A percentile compares a stretch with the other conserved stretches of the same genome.
phyloP scores from a whole-genome alignment of 225 moss, liverwort and hornwort genomes.

The Polytrichum commune region DNA sequence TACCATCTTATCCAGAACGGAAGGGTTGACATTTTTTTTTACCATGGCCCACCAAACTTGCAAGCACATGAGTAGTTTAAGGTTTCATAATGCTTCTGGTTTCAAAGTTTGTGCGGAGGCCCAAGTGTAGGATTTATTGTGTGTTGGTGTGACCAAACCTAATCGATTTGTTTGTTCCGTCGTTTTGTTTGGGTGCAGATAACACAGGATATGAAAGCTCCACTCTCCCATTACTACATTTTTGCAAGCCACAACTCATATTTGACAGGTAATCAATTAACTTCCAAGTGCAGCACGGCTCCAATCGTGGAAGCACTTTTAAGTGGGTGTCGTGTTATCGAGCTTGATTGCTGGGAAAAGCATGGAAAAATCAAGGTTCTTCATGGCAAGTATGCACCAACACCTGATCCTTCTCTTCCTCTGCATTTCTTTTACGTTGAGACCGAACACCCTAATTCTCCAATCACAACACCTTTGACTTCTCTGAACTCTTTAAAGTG shows the following conservation, averaged over 20 bases:
- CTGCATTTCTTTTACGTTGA: not conserved
- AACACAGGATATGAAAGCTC: constrained; percentile 68
- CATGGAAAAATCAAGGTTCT: constrained; percentile 69
- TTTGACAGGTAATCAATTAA: constrained; percentile 87
- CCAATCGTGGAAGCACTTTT: constrained; percentile 62
- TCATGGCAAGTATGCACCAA: constrained; percentile 66
- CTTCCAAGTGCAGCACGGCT: constrained; percentile 59
- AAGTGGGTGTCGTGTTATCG: constrained; percentile 85
- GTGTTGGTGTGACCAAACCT: not conserved
- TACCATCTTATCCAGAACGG: too few relatives aligned
- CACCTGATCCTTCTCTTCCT: not conserved
- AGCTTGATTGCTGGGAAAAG: constrained; percentile 85
- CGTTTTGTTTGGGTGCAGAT: constrained; percentile 37
- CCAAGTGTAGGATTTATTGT: too few relatives aligned
- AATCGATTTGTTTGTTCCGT: not conserved
- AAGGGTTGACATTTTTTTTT: too few relatives aligned
- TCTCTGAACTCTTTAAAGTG: too few relatives aligned
- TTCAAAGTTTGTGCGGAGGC: too few relatives aligned
- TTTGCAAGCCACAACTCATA: constrained; percentile 88
- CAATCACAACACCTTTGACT: too few relatives aligned
- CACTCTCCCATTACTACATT: constrained; percentile 77
- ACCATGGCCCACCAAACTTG: too few relatives aligned
- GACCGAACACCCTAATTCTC: too few relatives aligned
- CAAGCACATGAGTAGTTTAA: too few relatives aligned
- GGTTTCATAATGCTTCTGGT: too few relatives aligned